These are phyloP conservation scores for Adenanthera pavonina DNA, from an alignment of 306 rosid species.

Conservation along the genomic window DNA sequence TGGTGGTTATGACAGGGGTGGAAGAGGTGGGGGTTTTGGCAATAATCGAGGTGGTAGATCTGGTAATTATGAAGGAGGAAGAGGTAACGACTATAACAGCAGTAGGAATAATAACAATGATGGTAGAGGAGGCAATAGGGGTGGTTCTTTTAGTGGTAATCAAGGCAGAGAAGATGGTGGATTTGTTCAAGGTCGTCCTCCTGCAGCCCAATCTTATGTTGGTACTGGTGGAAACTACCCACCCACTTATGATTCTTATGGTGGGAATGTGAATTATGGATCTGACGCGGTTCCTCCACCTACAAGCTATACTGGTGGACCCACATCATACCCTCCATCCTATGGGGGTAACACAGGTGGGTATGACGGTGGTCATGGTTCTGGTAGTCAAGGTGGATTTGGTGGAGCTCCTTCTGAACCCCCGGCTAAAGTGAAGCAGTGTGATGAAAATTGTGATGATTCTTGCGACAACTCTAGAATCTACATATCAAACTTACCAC, in stretches of 20 bases:
- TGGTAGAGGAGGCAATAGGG: slow-evolving; percentile 73
- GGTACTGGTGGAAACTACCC: slow-evolving; percentile 68
- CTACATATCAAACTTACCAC: slow-evolving; percentile 93
- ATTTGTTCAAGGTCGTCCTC: slow-evolving; percentile 74
- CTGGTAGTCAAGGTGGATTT: slow-evolving; percentile 76
- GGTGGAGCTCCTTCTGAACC: slow-evolving; percentile 72
- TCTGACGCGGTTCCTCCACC: slow-evolving; percentile 97
- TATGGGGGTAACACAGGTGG: slow-evolving; percentile 75
- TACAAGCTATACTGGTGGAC: slow-evolving; percentile 84
- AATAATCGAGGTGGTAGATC: slow-evolving; percentile 64
- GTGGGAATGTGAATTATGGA: slow-evolving; percentile 70
- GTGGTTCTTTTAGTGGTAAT: slow-evolving; percentile 60
- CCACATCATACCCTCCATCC: slow-evolving; percentile 82
- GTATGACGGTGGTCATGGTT: slow-evolving; percentile 59
- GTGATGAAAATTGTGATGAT: slow-evolving; percentile 86
- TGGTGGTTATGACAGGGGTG: slow-evolving; percentile 56
- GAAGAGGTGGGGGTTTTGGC: slow-evolving; percentile 62
- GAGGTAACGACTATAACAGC: slow-evolving; percentile 56
- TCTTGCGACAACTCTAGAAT: slow-evolving; percentile 95
- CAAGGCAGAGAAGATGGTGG: slow-evolving; percentile 86
- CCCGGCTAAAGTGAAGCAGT: slow-evolving; percentile 84
- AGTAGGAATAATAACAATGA: slow-evolving; percentile 53
- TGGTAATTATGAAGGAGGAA: slow-evolving; percentile 58
- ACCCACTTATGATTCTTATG: slow-evolving; percentile 58
- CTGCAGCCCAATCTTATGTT: slow-evolving; percentile 66